Conservation (phyloP, 805 yeast species). For the Wickerhamomyces kurtzmanii region DNA sequence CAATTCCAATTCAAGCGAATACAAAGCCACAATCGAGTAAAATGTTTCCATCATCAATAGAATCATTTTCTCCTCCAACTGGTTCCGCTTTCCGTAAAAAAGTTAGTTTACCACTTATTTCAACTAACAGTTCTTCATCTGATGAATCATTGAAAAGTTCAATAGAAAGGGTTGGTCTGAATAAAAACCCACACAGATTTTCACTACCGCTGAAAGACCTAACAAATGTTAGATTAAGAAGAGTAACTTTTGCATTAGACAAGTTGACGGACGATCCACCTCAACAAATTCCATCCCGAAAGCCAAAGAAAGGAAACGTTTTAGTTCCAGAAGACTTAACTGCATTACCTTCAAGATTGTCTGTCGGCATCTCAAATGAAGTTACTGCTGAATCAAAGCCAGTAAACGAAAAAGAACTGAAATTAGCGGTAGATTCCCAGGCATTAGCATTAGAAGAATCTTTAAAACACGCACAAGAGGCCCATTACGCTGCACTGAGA, state of each 20-base stretch:
- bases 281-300: constrained; percentile 85
- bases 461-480: constrained; percentile 66
- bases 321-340: constrained; percentile 58
- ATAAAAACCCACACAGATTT: constrained; percentile 32
- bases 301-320: constrained; percentile 74
- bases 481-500: constrained; percentile 61
- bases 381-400: constrained; percentile 15
- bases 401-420: constrained; percentile 31
- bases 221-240: constrained; percentile 29
- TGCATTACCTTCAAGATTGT: constrained; percentile 52
- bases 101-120: constrained; percentile 5
- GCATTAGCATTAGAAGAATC: constrained; percentile 46
- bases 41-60: constrained; percentile 5
- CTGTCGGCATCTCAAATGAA: constrained; percentile 56
- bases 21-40: constrained; percentile 3
- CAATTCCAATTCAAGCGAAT: constrained; percentile 7
- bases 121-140: constrained; percentile 2
- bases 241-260: constrained; percentile 74
- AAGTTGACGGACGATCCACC: constrained; percentile 77
- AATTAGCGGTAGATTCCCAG: constrained; percentile 51
- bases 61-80: constrained; percentile 8
- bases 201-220: constrained; percentile 21
- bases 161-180: constrained; percentile 27
- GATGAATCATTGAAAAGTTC: constrained; percentile 5
- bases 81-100: constrained; percentile 7